Conservation (phyloP, 371 early-diverging fungal genomes). For the Nematocida sp. region DNA sequence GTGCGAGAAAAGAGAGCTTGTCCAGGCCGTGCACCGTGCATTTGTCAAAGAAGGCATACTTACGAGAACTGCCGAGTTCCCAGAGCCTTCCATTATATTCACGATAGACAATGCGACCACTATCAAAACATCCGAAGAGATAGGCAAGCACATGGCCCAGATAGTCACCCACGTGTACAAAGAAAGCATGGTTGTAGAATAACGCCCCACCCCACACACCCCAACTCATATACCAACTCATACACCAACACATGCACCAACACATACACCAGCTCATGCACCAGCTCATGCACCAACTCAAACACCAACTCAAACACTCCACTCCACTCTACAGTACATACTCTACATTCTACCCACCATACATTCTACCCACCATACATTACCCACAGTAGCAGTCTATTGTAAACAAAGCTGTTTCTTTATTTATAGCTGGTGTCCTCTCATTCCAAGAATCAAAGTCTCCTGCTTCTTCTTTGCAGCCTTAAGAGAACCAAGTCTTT, state of each 20-base stretch:
- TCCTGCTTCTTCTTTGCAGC: constrained; percentile 59
- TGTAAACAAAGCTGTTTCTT: not conserved
- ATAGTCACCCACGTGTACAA: not conserved
- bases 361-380: no score
- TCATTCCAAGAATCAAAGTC: constrained; percentile 38
- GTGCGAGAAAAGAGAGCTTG: not conserved
- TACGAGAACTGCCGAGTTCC: constrained; percentile 5
- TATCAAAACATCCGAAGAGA: not conserved
- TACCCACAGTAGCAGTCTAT: no score
- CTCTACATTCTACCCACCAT: no score
- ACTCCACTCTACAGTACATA: no score
- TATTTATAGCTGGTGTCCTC: not conserved
- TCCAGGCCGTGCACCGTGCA: not conserved
- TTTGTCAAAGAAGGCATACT: not conserved
- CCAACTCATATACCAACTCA: not conserved
- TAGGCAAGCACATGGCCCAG: not conserved
- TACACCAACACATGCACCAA: not conserved
- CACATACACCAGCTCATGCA: not conserved
- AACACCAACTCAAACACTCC: not conserved
- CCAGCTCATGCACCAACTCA: not conserved
- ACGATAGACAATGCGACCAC: constrained; percentile 3
- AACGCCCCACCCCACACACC: not conserved
- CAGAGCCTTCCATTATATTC: constrained; percentile 17
- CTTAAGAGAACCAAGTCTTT: constrained; percentile 60
- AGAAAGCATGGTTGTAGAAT: no score